A percentile compares a stretch with the other conserved stretches of the same genome.
Evolutionary conservation across 352 stramenopile species (phyloP).

Genomic region (Salisapilia sapeloensis): DNA sequence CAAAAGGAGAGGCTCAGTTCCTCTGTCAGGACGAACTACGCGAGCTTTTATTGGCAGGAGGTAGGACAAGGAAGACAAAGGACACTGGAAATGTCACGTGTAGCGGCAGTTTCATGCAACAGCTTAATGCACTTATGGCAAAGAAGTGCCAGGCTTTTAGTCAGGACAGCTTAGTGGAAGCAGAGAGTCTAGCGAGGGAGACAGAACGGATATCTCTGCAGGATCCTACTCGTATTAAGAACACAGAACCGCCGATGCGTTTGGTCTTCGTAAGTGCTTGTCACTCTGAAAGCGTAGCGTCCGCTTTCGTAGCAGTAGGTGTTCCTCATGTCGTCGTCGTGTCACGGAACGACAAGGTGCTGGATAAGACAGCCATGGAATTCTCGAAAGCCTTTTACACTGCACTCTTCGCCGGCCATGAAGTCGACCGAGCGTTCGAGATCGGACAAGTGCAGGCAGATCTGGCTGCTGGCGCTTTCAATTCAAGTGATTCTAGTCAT

Average conservation of each 20-base stretch:
- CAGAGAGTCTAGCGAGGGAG: conserved; percentile 12
- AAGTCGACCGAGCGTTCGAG: conserved; percentile 61
- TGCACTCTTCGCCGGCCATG: conserved; percentile 63
- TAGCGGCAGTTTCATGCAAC: conserved; percentile 2
- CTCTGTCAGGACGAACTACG: conserved; percentile 65
- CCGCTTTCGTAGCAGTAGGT: conserved; percentile 78
- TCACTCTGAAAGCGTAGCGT: conserved; percentile 73
- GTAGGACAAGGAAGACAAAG: conserved; percentile 6
- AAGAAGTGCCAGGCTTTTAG: neutral
- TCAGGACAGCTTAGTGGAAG: conserved; percentile 1
- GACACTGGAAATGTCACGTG: conserved; percentile 3
- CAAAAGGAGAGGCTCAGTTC: conserved; percentile 67
- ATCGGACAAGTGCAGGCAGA: conserved; percentile 69
- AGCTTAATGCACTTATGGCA: conserved; percentile 1
- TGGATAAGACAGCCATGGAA: conserved; percentile 77
- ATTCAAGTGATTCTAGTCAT: conserved; percentile 11
- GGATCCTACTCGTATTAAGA: neutral
- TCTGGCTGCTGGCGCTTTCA: conserved; percentile 35
- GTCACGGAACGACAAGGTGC: conserved; percentile 64
- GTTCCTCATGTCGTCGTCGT: conserved; percentile 85
- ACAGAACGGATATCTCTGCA: no score
- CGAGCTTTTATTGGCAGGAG: conserved; percentile 50
- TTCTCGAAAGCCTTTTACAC: conserved; percentile 84
- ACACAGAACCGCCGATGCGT: conserved; percentile 21
- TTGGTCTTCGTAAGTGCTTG: conserved; percentile 85